Conservation (phyloP, 495 filamentous ascomycete species). For the Lepidopterella palustris region DNA sequence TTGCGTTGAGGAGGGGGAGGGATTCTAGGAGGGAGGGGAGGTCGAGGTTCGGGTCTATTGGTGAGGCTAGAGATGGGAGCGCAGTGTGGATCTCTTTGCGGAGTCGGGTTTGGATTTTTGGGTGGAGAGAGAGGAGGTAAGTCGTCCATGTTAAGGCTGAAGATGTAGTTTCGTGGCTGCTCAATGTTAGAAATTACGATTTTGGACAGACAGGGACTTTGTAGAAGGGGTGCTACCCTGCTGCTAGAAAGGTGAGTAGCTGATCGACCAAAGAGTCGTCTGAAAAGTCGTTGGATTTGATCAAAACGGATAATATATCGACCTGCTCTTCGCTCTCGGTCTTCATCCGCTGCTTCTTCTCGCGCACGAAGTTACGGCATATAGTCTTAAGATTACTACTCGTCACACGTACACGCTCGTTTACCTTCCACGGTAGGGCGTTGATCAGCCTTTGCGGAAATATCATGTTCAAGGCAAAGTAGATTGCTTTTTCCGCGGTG, state of each 20-base stretch:
- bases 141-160: constrained; percentile 48
- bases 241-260: constrained; percentile 50
- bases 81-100: constrained; percentile 43
- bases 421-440: constrained; percentile 27
- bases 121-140: constrained; percentile 45
- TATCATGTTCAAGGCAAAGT: constrained; percentile 44
- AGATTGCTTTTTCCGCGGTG: constrained; percentile 43
- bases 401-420: constrained; percentile 23
- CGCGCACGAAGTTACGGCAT: constrained; percentile 27
- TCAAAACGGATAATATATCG: constrained; percentile 35
- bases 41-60: constrained; percentile 5
- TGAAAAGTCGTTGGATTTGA: constrained; percentile 38
- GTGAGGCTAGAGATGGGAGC: constrained; percentile 30
- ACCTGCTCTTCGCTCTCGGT: constrained; percentile 14
- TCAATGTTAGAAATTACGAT: constrained; percentile 1
- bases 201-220: constrained; percentile 8
- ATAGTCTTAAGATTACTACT: constrained; percentile 20
- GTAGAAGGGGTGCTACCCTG: constrained; percentile 34
- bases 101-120: constrained; percentile 42
- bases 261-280: constrained; percentile 50
- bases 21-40: constrained; percentile 42
- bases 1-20: constrained; percentile 47
- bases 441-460: constrained; percentile 34
- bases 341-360: constrained; percentile 36
- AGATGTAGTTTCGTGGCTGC: constrained; percentile 50